Conservation (phyloP, 768 basidiomycete species). For the Leccinum sublutescens region DNA sequence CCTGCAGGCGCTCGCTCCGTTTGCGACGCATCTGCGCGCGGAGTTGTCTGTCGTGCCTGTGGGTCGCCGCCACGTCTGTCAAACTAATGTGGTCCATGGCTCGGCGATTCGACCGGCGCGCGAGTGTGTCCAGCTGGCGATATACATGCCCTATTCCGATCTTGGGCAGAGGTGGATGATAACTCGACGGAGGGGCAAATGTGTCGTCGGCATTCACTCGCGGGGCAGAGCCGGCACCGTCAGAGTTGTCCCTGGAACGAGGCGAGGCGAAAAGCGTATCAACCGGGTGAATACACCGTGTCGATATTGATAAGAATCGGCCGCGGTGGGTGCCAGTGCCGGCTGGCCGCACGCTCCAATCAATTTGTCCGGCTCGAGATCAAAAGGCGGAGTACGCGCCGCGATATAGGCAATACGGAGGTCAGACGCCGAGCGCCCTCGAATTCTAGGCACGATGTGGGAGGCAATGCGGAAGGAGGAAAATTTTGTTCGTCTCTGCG, state of each 20-base stretch:
- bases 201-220: neutral
- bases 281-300: neutral
- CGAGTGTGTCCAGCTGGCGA: constrained; percentile 25
- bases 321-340: neutral
- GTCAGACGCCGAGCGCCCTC: constrained; percentile 25
- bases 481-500: constrained; percentile 17
- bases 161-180: constrained; percentile 16
- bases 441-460: constrained; percentile 11
- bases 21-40: no score
- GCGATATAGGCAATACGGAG: constrained; percentile 7
- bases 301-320: neutral
- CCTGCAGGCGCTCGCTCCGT: no score
- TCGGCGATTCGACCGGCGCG: constrained; percentile 17
- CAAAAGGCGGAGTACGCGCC: constrained; percentile 19
- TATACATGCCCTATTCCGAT: constrained; percentile 16
- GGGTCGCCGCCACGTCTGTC: constrained; percentile 20
- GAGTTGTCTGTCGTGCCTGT: constrained; percentile 16
- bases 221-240: neutral
- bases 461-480: constrained; percentile 8
- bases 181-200: neutral
- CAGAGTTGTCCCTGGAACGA: neutral
- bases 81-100: constrained; percentile 29
- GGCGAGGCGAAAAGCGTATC: neutral
- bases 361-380: constrained; percentile 30
- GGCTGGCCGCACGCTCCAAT: constrained; percentile 30